Evolutionary conservation across 352 stramenopile species (phyloP).

Genomic region (Thalassiosira livingstoniorum): DNA sequence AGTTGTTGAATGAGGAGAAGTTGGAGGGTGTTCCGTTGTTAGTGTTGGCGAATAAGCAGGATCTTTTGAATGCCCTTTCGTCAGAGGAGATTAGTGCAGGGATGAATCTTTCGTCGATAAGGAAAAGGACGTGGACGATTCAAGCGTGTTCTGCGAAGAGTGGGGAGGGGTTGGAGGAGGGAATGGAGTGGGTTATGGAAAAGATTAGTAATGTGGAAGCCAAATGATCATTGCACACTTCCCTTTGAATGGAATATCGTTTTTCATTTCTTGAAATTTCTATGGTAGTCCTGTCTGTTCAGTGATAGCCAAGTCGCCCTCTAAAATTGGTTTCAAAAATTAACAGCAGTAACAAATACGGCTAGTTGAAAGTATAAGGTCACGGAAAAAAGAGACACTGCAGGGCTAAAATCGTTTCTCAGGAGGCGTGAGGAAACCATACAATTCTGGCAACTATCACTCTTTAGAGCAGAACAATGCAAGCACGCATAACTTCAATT

Average conservation of each 20-base stretch:
- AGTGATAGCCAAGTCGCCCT: not conserved
- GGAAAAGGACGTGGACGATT: slow-evolving; percentile 40
- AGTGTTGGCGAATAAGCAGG: slow-evolving; percentile 97
- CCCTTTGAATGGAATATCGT: too few species aligned
- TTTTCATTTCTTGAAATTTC: not conserved
- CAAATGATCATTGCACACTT: not conserved
- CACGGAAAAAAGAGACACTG: too few species aligned
- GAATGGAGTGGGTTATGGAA: slow-evolving; percentile 42
- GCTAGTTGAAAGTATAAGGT: too few species aligned
- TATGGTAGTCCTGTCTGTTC: too few species aligned
- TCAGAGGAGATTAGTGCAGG: slow-evolving; percentile 90
- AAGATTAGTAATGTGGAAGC: not conserved
- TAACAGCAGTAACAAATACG: not conserved
- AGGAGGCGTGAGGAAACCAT: too few species aligned
- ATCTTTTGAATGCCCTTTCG: slow-evolving; percentile 92
- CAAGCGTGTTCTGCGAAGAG: slow-evolving; percentile 36
- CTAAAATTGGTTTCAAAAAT: not conserved
- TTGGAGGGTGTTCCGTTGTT: slow-evolving; percentile 92
- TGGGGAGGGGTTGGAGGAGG: slow-evolving; percentile 38
- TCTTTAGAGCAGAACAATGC: too few species aligned
- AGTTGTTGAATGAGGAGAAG: slow-evolving; percentile 94
- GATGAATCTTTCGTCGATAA: slow-evolving; percentile 79
- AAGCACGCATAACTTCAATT: too few species aligned
- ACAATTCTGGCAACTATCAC: too few species aligned
- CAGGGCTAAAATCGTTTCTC: too few species aligned